Conservation (phyloP, 2,329 filamentous ascomycete genomes). For the Pseudocercospora musae region DNA sequence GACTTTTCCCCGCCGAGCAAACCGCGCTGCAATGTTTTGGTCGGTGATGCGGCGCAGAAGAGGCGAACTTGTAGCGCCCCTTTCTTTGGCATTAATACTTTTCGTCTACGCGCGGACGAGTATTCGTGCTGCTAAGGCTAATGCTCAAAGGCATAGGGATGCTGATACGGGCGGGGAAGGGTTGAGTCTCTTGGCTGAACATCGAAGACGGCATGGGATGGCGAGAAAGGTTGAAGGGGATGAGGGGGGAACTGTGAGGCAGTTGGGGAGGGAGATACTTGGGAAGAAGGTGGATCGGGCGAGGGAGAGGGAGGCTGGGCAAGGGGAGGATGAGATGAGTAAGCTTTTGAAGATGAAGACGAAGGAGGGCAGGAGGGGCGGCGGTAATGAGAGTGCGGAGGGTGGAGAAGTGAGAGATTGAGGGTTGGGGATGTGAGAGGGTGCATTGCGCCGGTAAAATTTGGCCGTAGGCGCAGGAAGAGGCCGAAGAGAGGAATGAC, state of each 20-base stretch:
- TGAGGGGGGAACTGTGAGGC: conserved; percentile 37
- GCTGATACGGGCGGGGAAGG: conserved; percentile 54
- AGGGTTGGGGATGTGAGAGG: neutral
- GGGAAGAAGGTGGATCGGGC: conserved; percentile 25
- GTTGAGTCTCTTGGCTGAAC: conserved; percentile 52
- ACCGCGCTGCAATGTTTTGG: no score
- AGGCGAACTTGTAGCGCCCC: no score
- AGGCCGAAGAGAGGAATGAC: neutral
- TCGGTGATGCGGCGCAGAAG: no score
- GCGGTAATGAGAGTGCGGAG: neutral
- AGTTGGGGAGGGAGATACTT: conserved; percentile 32
- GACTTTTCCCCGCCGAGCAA: conserved; percentile 29
- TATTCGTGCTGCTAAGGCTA: conserved; percentile 64
- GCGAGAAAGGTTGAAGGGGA: conserved; percentile 46
- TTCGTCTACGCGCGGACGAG: conserved; percentile 62
- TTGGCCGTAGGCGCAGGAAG: no score
- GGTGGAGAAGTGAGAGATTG: neutral
- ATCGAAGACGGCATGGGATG: conserved; percentile 51
- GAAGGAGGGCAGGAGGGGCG: conserved; percentile 25
- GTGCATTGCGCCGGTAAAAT: no score
- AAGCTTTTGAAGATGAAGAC: conserved; percentile 38
- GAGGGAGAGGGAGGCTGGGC: conserved; percentile 9
- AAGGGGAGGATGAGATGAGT: conserved; percentile 23
- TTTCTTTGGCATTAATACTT: conserved; percentile 57
- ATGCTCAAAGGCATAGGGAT: conserved; percentile 58